These are phyloP conservation scores for Leptomonas seymouri DNA, from an alignment of 208 protist species.

Conservation along the genomic window DNA sequence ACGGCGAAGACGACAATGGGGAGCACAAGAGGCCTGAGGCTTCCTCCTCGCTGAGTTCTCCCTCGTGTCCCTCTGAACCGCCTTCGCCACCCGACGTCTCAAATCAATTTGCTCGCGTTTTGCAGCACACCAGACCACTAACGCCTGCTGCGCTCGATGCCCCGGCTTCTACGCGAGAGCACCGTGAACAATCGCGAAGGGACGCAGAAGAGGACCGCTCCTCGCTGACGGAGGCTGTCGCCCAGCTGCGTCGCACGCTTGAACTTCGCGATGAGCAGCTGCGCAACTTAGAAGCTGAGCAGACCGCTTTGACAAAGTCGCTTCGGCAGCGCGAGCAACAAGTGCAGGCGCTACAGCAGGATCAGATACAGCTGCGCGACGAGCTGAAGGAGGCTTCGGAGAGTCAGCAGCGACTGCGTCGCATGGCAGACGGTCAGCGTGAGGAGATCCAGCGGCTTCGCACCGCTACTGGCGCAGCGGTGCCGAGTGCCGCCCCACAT, in stretches of 20 bases:
- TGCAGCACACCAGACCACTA: not conserved
- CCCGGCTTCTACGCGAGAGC: too few relatives aligned
- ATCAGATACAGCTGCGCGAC: not conserved
- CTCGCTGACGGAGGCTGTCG: not conserved
- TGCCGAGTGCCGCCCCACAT: not conserved
- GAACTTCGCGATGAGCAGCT: slow-evolving; percentile 20
- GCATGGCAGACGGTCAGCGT: slow-evolving; percentile 2
- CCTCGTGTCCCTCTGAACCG: not conserved
- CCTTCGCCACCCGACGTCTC: slow-evolving; percentile 5
- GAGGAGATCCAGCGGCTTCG: not conserved
- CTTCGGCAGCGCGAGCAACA: slow-evolving; percentile 17
- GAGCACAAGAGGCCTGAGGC: not conserved
- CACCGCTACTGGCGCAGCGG: not conserved
- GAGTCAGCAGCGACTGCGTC: not conserved
- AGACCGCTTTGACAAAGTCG: slow-evolving; percentile 2
- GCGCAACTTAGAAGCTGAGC: slow-evolving; percentile 5
- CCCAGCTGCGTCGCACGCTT: slow-evolving; percentile 12
- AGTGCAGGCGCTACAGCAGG: slow-evolving; percentile 4
- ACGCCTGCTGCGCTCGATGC: too few relatives aligned
- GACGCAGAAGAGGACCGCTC: too few relatives aligned
- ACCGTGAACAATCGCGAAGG: not conserved
- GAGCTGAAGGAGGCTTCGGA: slow-evolving; percentile 2
- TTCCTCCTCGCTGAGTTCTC: not conserved
- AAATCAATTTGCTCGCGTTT: not conserved
- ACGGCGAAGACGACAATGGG: not conserved